Evolutionary conservation across 148 eudicot species (phyloP), one percentile per base, ranked within the genome.

Genomic region (Camellia granthamiana): DNA sequence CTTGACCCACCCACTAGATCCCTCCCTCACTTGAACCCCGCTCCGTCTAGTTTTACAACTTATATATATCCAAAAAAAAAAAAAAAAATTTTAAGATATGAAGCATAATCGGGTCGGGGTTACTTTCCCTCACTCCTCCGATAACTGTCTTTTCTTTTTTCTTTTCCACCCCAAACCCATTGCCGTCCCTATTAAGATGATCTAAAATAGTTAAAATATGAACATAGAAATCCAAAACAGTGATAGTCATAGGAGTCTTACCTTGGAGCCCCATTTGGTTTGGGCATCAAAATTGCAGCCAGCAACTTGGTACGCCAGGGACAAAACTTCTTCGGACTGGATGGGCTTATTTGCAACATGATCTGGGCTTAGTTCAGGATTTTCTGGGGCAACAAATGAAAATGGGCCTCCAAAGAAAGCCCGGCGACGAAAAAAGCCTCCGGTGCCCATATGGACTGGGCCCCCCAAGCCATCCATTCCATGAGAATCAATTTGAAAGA

Each of bases 391-490:
- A 7, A 84, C 60, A 14, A 72, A 68, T 55, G 68, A 61, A 2
- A 84, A 81, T 3, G 90, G 89, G 65, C 85, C 47, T 1, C 92
- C 92, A 44, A 83, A 88, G 23, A 94, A 88, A 18, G 86, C 89
- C 49, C 91, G 88, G 0, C 97, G 90, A 19, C 76, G 77, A 69
- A 94, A 94, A 72, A 94, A 94, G 69, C 94, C 88, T 3, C 90
- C 90, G 14, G 91, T 83, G 23, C 98, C 98, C 91, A 49, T 91
- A 90, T 74, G 66, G 83, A n/a, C 23, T 23, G 97, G 92, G 76
- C 97, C 98, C 0, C 5, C 44, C 42, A 92, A 81, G 70, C 98
- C 98, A 79, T 92, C 94, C 86, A 94, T 69, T 54, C 97, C 98
- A 14, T 63, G 14, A 9, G 94, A 85, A 14, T 90, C 82, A 44